A percentile compares a stretch with the other conserved stretches of the same genome.
Evolutionary conservation across 768 basidiomycete species (phyloP).

Genomic region (Galerina marginata): DNA sequence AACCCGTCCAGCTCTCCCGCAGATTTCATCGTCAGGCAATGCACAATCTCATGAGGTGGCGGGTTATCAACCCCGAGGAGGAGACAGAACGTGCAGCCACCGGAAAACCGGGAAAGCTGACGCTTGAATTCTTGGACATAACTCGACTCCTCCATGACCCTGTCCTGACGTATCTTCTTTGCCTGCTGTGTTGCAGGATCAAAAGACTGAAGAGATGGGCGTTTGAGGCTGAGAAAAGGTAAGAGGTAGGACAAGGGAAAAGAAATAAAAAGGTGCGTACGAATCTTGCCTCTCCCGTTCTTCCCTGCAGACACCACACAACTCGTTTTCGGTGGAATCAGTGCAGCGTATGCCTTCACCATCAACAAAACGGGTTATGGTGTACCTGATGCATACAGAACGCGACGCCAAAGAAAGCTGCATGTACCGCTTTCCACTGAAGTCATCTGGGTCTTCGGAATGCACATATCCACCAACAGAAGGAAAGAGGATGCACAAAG

Average conservation of each 20-base stretch:
- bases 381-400: conserved; percentile 1
- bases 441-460: not conserved
- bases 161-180: not conserved
- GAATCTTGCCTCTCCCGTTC: no score
- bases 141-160: not conserved
- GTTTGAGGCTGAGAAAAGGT: no score
- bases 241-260: no score
- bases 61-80: not conserved
- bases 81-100: not conserved
- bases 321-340: not conserved
- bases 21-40: not conserved
- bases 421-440: conserved; percentile 5
- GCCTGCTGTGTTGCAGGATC: not conserved
- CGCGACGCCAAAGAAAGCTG: not conserved
- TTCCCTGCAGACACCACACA: not conserved
- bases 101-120: not conserved
- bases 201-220: not conserved
- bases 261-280: no score
- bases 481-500: conserved; percentile 13
- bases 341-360: not conserved
- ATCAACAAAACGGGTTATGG: conserved; percentile 12
- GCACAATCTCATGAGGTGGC: not conserved
- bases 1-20: not conserved
- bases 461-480: no score
- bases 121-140: not conserved